Base-by-base conservation (phyloP, 2,329 filamentous ascomycete genomes). In the Sporothrix brasiliensis region DNA sequence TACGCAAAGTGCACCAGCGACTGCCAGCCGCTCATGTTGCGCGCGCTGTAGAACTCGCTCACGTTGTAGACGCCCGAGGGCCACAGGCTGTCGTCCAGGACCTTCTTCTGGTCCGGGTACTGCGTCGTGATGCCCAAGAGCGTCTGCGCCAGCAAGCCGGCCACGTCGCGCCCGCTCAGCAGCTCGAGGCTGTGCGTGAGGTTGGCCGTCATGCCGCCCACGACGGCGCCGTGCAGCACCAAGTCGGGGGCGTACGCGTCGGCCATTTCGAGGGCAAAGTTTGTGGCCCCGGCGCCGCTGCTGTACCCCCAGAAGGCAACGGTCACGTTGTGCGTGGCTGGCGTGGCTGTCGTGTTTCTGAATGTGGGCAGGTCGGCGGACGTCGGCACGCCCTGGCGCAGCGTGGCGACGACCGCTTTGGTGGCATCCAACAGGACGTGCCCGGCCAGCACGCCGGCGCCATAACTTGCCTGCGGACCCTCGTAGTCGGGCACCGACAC, bases 261-360 rank as follows among this genome's bases (percentile, higher is more conserved):
- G 67, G 83, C 80, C 44, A 85, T 72, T 71, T 84, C 81, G 30
- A 69, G 68, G 19, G 68, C 83, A 79, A 80, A 85, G 61, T 81
- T 81, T 4, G 77, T 80, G 2, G 83, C 82, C 58, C 85, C 71
- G n/a, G 80, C 79, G 14, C 84, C 84, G 4, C 84, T 83, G 7
- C 81, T 84, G 73, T 85, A 86, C 2, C 84, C 84, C 84, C 84
- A 87, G 69, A 86, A 76, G 2, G 80, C 79, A 4, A 63, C n/a
- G 7, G 39, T 63, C 49, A 82, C 76, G 3, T 73, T 77, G 0
- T 81, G 77, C 10, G 10, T 34, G 0, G 52, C 34, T 34, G 34
- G 5, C 6, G 34, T 34, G 34, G 6, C 34, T 9, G 34, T 49
- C 13, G 44, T 30, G 27, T 63, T 63, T 6, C 30, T n/a, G 13